Conservation (phyloP, 2,329 filamentous ascomycete genomes). For the Amauroascus verrucosus region DNA sequence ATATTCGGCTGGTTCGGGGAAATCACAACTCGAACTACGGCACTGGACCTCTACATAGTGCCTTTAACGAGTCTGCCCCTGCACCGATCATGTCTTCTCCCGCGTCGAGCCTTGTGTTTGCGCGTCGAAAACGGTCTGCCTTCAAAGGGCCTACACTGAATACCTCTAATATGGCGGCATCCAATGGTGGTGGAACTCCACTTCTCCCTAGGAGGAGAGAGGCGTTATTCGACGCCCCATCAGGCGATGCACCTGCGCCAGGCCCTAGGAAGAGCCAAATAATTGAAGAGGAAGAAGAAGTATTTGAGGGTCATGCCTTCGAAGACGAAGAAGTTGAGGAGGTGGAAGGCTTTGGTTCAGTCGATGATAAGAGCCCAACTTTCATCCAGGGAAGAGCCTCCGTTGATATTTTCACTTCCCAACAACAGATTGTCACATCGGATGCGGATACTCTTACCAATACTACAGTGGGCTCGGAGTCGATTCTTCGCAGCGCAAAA, state of each 20-base stretch:
- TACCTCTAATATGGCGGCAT: slow-evolving; percentile 27
- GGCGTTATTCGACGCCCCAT: slow-evolving; percentile 20
- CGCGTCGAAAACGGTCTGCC: slow-evolving; percentile 36
- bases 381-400: slow-evolving; percentile 19
- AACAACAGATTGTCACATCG: background rate
- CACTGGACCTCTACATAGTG: slow-evolving; percentile 23
- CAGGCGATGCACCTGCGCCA: slow-evolving; percentile 20
- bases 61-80: slow-evolving; percentile 33
- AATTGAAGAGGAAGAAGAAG: slow-evolving; percentile 38
- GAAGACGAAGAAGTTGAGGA: slow-evolving; percentile 33
- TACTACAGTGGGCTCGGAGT: background rate
- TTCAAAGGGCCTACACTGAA: slow-evolving; percentile 39
- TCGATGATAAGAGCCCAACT: slow-evolving; percentile 20
- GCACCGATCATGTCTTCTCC: slow-evolving; percentile 31
- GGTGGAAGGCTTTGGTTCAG: slow-evolving; percentile 32
- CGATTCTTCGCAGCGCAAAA: background rate
- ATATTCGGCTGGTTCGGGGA: slow-evolving; percentile 68
- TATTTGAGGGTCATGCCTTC: slow-evolving; percentile 12
- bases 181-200: slow-evolving; percentile 27
- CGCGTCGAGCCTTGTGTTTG: slow-evolving; percentile 37
- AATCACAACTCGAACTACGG: slow-evolving; percentile 22
- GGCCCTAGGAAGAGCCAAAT: slow-evolving; percentile 33
- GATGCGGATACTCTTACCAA: background rate
- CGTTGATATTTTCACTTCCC: slow-evolving; percentile 15
- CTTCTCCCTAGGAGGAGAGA: slow-evolving; percentile 24